Evolutionary conservation across 129 eudicot genomes (phyloP).

Genomic region (Flaveria linearis): DNA sequence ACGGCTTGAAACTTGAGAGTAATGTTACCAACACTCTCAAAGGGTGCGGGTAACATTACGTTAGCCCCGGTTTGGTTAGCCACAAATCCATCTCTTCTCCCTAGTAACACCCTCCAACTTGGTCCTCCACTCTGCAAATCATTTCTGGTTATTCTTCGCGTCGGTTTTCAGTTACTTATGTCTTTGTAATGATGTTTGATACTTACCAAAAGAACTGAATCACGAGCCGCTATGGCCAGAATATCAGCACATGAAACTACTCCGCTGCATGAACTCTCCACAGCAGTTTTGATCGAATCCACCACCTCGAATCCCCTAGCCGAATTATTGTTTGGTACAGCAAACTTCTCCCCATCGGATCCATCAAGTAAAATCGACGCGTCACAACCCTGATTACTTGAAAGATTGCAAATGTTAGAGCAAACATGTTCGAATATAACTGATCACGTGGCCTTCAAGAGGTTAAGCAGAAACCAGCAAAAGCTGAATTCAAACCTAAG

Average conservation of each 20-base stretch:
- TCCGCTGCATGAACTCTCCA: constrained; percentile 69
- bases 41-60: constrained; percentile 54
- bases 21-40: constrained; percentile 55
- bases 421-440: background rate
- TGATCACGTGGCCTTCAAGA: background rate
- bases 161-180: constrained; percentile 5
- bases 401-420: constrained; percentile 5
- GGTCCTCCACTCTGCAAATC: constrained; percentile 67
- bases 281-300: constrained; percentile 62
- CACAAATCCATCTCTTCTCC: constrained; percentile 60
- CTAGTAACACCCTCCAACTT: constrained; percentile 47
- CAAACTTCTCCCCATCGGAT: constrained; percentile 65
- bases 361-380: constrained; percentile 79
- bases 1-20: constrained; percentile 57
- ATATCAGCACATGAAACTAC: constrained; percentile 86
- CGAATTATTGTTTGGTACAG: constrained; percentile 59
- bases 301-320: constrained; percentile 76
- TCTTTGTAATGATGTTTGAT: background rate
- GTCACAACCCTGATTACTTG: constrained; percentile 66
- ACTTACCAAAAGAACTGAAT: constrained; percentile 67
- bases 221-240: constrained; percentile 72
- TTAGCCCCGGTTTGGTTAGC: constrained; percentile 62
- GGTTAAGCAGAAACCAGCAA: background rate
- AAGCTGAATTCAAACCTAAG: background rate
- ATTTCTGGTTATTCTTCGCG: background rate